Conservation (phyloP, 1,284 basidiomycete genomes). For the Apiotrichum gracile region DNA sequence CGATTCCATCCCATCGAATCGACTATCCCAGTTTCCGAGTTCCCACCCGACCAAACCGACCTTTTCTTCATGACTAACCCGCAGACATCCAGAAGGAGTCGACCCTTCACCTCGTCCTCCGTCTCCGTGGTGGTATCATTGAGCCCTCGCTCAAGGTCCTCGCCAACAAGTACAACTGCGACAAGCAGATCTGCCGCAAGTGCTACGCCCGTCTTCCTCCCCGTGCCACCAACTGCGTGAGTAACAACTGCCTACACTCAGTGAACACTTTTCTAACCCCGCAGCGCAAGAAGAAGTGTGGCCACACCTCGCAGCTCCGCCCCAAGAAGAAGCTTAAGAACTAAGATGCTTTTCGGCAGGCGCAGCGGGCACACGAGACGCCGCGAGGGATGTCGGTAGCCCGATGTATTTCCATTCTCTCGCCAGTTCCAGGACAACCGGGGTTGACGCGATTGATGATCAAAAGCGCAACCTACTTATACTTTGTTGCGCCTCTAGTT, state of each 20-base stretch:
- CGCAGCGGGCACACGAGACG: constrained; percentile 5
- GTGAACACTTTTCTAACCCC: background rate
- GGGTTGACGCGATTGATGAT: background rate
- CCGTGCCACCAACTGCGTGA: constrained; percentile 98
- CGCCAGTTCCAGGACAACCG: background rate
- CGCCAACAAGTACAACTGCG: constrained; percentile 93
- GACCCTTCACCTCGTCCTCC: constrained; percentile 93
- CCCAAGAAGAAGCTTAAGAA: constrained; percentile 89
- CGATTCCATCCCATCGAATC: too few species aligned
- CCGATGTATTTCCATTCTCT: constrained; percentile 27
- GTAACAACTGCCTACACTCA: constrained; percentile 42
- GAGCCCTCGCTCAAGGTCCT: constrained; percentile 97
- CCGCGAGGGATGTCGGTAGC: constrained; percentile 22
- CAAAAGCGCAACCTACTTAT: background rate
- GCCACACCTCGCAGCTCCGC: constrained; percentile 91
- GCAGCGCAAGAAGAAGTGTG: constrained; percentile 57
- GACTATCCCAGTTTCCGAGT: too few species aligned
- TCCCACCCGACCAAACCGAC: background rate
- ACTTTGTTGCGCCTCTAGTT: constrained; percentile 2
- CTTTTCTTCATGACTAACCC: background rate
- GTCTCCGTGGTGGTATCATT: constrained; percentile 97
- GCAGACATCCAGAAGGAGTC: constrained; percentile 95
- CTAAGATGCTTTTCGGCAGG: constrained; percentile 21
- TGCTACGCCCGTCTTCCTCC: constrained; percentile 99
- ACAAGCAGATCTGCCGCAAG: constrained; percentile 98